Percentiles rank a stretch among this genome's conserved stretches.
Conservation (phyloP, 495 filamentous ascomycete species). For the Penicillium roqueforti region DNA sequence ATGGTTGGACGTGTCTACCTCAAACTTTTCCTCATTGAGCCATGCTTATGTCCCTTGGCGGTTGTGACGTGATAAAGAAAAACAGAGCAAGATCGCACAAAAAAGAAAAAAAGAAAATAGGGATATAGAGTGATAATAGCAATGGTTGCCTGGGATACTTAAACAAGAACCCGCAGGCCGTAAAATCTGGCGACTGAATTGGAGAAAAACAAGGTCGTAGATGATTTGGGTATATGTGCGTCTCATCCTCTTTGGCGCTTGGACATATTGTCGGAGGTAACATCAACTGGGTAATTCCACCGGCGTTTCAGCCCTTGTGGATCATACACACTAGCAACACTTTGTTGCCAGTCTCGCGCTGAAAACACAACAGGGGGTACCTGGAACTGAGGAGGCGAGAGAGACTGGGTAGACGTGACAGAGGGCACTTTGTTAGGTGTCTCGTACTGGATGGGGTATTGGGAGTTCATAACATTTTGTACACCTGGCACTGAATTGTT, state of each 20-base stretch:
- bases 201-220: not conserved
- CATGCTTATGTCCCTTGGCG: not conserved
- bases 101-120: not conserved
- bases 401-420: conserved; percentile 41
- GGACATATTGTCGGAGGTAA: conserved; percentile 25
- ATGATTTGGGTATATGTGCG: not conserved
- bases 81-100: not conserved
- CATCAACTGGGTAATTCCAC: conserved; percentile 53
- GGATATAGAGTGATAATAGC: not conserved
- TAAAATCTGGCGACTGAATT: not conserved
- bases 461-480: conserved; percentile 25
- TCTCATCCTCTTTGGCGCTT: conserved; percentile 37
- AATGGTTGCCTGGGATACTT: not conserved
- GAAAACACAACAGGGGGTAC: conserved; percentile 69
- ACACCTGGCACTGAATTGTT: conserved; percentile 32
- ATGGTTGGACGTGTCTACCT: not conserved
- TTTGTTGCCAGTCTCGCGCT: conserved; percentile 94
- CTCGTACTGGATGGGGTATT: conserved; percentile 41
- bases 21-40: not conserved
- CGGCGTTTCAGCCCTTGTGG: conserved; percentile 67
- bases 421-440: conserved; percentile 30
- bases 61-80: conserved; percentile 10
- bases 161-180: not conserved
- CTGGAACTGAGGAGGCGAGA: conserved; percentile 53
- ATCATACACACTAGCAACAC: conserved; percentile 84